Base-by-base conservation (phyloP, 257 asterid genomes). In the Misopates orontium region DNA sequence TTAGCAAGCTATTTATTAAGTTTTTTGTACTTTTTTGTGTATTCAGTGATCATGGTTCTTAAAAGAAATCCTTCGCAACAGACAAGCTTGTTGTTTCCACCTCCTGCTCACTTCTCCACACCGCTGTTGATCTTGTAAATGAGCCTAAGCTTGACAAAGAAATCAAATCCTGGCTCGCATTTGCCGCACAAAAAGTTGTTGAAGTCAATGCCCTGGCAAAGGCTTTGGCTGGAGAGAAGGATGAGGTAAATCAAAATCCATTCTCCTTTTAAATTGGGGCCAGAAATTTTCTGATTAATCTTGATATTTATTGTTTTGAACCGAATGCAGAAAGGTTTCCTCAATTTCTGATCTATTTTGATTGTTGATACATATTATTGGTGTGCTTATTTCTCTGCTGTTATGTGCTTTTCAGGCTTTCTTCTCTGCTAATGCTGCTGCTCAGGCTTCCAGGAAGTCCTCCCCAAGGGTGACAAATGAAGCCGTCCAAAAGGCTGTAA, bases 181-280 rank as follows among this genome's bases (percentile, higher is more conserved):
- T 86, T 80, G 95, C 95, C 65, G 95, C 95, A 15, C 95, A 86
- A 31, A 86, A 86, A 55, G 83, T 86, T 66, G 79, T 84, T 73
- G 95, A 86, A 80, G 95, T 86, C n/a, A 73, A 84, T 77, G 91
- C 95, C 50, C 68, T 86, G 80, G 95, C 95, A 31, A 86, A 86
- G 83, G 85, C 91, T 61, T 74, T 86, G 75, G 70, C 78, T 75
- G 89, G 91, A 68, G 53, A 64, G 36, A 82, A 82, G 72, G 87
- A 84, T 54, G 91, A 82, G 91, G 95, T 86, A 75, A 42, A 28
- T 60, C 31, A 19, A 49, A 45, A 42, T 48, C 45, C 16, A 16
- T 49, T 22, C 36, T 50, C 14, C 32, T 17, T 50, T 40, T 41
- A 59, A 52, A 28, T 32, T 31, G 28, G n/a, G 50, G 22, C n/a